Evolutionary conservation across 2,329 filamentous ascomycete genomes (phyloP).

Genomic region (Paecilomyces niveus): DNA sequence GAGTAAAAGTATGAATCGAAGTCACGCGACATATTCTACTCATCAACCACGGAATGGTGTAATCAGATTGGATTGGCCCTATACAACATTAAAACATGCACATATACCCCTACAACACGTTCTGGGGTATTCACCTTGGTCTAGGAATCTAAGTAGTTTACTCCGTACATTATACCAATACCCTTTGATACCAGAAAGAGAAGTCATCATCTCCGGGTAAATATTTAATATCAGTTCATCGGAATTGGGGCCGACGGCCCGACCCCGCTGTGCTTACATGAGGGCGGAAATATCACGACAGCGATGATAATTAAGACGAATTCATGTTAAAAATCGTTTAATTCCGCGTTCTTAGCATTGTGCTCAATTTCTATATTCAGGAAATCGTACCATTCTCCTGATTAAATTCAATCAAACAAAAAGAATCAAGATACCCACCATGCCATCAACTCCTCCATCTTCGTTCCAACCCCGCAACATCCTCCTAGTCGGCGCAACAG

Average conservation of each 20-base stretch:
- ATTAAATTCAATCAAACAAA: neutral
- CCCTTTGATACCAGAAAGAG: too few relatives aligned
- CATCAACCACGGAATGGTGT: too few relatives aligned
- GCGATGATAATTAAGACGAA: neutral
- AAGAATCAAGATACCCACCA: constrained; percentile 2
- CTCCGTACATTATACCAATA: too few relatives aligned
- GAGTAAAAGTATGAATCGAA: too few relatives aligned
- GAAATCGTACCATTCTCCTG: neutral
- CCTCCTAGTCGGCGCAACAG: constrained; percentile 48
- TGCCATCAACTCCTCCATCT: neutral
- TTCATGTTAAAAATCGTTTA: neutral
- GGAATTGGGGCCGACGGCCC: neutral
- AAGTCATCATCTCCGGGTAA: neutral
- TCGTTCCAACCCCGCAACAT: constrained; percentile 32
- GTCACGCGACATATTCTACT: too few relatives aligned
- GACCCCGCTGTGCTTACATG: neutral
- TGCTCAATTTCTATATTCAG: neutral
- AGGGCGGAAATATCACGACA: neutral
- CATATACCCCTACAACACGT: too few relatives aligned
- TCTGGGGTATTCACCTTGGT: too few relatives aligned
- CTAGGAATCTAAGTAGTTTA: too few relatives aligned
- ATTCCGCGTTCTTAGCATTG: neutral
- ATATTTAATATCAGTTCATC: neutral
- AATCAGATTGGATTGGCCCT: too few relatives aligned
- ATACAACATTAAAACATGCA: too few relatives aligned